Percentiles rank a stretch among this genome's conserved stretches.
These are phyloP conservation scores for Aquilaria malaccensis DNA, from an alignment of 345 rosid genomes.

Conservation along the genomic window DNA sequence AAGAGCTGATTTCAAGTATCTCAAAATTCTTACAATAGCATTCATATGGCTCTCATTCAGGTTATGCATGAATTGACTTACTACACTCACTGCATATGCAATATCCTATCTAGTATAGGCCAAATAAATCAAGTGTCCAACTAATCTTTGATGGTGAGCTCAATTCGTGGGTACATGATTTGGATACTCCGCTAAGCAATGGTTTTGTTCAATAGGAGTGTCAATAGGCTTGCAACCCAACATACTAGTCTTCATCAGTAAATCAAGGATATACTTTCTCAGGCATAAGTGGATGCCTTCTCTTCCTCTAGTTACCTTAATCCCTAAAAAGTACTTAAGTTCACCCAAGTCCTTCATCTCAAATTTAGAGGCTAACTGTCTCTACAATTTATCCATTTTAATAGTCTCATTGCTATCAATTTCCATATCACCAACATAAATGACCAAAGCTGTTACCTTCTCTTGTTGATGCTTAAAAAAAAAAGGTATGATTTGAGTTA, in stretches of 20 bases:
- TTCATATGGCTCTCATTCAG: no score
- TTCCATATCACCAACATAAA: neutral
- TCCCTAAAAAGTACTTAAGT: constrained; percentile 8
- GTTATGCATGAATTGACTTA: no score
- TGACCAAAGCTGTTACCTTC: neutral
- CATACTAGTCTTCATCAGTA: neutral
- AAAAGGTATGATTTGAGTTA: constrained; percentile 5
- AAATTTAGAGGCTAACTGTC: neutral
- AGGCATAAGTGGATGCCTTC: neutral
- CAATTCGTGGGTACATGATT: neutral
- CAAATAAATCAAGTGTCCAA: no score
- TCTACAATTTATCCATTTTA: neutral
- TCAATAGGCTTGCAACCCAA: no score
- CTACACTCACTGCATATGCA: no score
- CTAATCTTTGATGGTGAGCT: no score
- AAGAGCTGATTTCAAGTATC: no score
- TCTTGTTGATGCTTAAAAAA: constrained; percentile 6
- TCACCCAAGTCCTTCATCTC: neutral
- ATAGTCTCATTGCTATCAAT: neutral
- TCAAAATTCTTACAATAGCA: no score
- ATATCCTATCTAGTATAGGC: no score
- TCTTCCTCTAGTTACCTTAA: neutral
- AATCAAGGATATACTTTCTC: neutral
- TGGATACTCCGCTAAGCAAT: neutral
- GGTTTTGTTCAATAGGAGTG: no score